phyloP scores from a whole-genome alignment of 1,139 yeast species.

The Geotrichum europaeum region DNA sequence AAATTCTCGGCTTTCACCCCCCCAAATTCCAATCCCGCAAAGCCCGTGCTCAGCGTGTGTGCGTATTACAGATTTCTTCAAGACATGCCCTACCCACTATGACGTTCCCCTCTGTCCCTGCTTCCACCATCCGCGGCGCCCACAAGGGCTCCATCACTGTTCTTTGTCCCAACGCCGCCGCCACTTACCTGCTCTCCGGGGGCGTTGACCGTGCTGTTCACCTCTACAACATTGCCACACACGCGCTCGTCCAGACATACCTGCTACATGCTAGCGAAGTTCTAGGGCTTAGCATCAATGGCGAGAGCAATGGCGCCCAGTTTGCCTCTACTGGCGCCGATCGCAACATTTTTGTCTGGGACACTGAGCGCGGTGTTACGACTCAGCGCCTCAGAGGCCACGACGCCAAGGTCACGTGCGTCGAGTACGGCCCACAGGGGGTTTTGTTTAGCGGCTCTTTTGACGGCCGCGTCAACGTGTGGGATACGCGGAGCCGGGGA shows the following conservation, averaged over 20 bases:
- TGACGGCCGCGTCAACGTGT: conserved; percentile 35
- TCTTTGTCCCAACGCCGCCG: conserved; percentile 29
- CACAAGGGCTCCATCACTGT: conserved; percentile 32
- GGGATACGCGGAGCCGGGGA: conserved; percentile 31
- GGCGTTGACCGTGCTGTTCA: conserved; percentile 32
- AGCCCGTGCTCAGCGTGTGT: neutral
- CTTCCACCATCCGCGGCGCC: neutral
- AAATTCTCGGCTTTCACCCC: neutral
- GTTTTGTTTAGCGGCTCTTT: conserved; percentile 33
- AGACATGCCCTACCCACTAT: neutral
- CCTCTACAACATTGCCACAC: conserved; percentile 32
- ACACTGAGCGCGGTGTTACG: conserved; percentile 29
- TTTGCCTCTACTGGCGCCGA: conserved; percentile 39
- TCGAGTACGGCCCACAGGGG: conserved; percentile 28
- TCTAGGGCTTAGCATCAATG: conserved; percentile 30
- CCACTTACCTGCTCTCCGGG: conserved; percentile 32
- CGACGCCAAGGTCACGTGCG: conserved; percentile 31
- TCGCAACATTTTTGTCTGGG: conserved; percentile 35
- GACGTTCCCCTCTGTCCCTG: neutral
- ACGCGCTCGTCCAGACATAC: conserved; percentile 26
- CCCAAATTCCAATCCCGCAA: neutral
- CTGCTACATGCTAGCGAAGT: conserved; percentile 33
- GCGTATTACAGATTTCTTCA: neutral
- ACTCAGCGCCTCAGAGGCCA: conserved; percentile 32
- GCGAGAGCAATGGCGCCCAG: conserved; percentile 26